A percentile compares a stretch with the other conserved stretches of the same genome.
Conservation (phyloP, 768 basidiomycete genomes). For the Boletellus ananiceps region DNA sequence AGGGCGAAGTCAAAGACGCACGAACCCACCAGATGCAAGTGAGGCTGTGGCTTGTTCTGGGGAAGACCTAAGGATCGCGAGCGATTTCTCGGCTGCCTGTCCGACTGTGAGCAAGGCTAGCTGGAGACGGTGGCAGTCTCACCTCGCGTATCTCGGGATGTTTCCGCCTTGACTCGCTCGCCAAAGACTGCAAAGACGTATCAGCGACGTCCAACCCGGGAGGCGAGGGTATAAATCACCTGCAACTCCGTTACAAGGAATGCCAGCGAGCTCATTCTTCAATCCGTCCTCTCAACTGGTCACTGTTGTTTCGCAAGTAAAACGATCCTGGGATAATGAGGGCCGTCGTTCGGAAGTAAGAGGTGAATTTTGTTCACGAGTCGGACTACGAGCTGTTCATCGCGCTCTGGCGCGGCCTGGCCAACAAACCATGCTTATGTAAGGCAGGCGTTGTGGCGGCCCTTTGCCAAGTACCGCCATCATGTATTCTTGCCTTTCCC, state of each 20-base stretch:
- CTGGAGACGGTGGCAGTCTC: constrained; percentile 1
- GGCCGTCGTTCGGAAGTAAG: no score
- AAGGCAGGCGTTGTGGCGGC: background rate
- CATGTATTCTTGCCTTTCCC: no score
- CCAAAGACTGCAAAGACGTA: constrained; percentile 55
- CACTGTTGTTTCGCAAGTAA: no score
- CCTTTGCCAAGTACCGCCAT: no score
- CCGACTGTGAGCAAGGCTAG: constrained; percentile 5
- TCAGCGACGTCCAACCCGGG: constrained; percentile 3
- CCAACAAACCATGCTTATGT: constrained; percentile 14
- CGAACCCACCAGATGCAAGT: constrained; percentile 63
- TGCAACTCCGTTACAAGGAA: constrained; percentile 74
- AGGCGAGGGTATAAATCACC: constrained; percentile 30
- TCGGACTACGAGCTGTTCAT: no score
- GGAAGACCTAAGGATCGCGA: constrained; percentile 74
- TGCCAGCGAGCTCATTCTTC: constrained; percentile 61
- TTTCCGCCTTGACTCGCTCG: constrained; percentile 83
- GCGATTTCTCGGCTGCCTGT: constrained; percentile 83
- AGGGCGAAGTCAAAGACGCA: constrained; percentile 2
- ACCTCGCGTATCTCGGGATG: constrained; percentile 95
- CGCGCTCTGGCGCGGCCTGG: no score
- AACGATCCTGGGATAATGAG: no score
- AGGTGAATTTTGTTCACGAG: no score
- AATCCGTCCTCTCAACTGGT: background rate
- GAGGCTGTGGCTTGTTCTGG: constrained; percentile 73